Base-by-base conservation (phyloP, 1,139 yeast species). In the Yamadazyma oceani region DNA sequence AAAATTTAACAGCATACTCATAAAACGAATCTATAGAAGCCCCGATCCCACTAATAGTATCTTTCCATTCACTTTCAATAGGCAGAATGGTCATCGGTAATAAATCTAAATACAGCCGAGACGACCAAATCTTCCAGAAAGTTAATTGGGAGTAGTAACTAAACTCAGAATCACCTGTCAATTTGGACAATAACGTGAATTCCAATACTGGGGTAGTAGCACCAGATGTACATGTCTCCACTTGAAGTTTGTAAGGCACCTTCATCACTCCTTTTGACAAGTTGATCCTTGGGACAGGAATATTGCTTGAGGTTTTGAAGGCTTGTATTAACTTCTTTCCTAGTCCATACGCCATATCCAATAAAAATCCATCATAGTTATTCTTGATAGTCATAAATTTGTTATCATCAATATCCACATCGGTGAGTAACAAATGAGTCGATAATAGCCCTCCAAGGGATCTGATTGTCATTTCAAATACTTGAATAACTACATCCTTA, bases 21-120 rank as follows among this genome's bases (percentile, higher is more conserved):
- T 85, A 90, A 52, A 86, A 87, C 0, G 96, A 88, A 60, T 90
- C 97, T n/a, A 87, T 78, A 2, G 95, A 85, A 0, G 97, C 97
- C 1, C 97, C 97, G 8, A 86, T 73, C 0, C 97, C 96, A 0
- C 92, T 77, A 30, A 81, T 63, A 0, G 75, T 59, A 39, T 84
- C 84, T 28, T 68, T 64, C 80, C 89, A 82, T 25, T 58, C 54
- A 23, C 77, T 78, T 0, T 75, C 61, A 1, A 66, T 50, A 0
- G 92, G 85, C 46, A 84, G 82, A 8, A 89, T 64, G 0, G 92
- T 74, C 87, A 85, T 85, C 1, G 96, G 95, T 8, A 90, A 56
- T 19, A 90, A 64, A 48, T 85, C 80, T 10, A 85, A 55, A 1
- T 60, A 54, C 48, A 86, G 77, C 42, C 90, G 66, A 7, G 80